These are phyloP conservation scores for Chenopodium quinoa DNA, from an alignment of 148 eudicot genomes.

Conservation along the genomic window DNA sequence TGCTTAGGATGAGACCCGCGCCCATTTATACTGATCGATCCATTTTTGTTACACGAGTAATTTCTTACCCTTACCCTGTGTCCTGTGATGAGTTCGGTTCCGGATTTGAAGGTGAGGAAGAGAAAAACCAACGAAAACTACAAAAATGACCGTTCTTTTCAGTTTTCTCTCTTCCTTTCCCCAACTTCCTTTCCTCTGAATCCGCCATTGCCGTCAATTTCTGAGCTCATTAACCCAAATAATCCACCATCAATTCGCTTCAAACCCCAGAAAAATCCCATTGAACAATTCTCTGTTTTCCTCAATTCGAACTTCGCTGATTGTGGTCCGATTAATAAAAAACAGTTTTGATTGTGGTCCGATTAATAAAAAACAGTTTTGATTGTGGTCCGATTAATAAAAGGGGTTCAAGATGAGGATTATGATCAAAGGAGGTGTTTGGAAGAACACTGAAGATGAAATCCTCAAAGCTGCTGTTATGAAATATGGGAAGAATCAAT, in stretches of 20 bases:
- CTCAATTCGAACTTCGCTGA: neutral
- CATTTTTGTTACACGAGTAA: no score
- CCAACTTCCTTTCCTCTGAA: neutral
- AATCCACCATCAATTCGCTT: neutral
- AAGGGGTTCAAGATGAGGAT: constrained; percentile 75
- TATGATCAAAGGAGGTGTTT: constrained; percentile 98
- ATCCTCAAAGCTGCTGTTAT: constrained; percentile 89
- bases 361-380: neutral
- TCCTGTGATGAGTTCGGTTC: no score
- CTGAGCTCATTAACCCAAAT: constrained; percentile 15
- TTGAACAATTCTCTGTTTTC: neutral
- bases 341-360: neutral
- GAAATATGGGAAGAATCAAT: constrained; percentile 96
- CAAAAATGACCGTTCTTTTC: neutral
- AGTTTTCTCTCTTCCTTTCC: neutral
- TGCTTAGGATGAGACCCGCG: no score
- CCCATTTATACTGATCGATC: no score
- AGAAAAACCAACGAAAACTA: neutral
- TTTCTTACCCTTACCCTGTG: no score
- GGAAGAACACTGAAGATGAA: constrained; percentile 99
- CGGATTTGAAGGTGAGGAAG: neutral
- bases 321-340: neutral
- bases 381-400: constrained; percentile 6
- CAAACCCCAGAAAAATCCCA: neutral
- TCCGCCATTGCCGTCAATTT: constrained; percentile 19